Evolutionary conservation across 148 eudicot species (phyloP).

Genomic region (Dysphania ambrosioides): DNA sequence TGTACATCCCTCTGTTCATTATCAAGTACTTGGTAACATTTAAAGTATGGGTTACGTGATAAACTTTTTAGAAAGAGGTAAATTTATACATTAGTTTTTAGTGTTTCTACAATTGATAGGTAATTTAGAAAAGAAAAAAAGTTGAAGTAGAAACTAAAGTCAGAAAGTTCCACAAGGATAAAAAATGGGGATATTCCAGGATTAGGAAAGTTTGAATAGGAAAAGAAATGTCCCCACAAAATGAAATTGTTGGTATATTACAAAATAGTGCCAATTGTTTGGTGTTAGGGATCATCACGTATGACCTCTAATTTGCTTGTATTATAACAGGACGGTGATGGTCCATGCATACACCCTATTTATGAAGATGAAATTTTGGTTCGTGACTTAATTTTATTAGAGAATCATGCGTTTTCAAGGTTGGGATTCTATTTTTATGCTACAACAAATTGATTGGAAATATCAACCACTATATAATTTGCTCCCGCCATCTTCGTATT

Average conservation of each 20-base stretch:
- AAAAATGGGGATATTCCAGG: constrained; percentile 20
- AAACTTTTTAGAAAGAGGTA: too few species aligned
- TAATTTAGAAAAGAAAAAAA: not conserved
- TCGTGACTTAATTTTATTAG: not conserved
- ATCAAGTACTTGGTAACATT: too few species aligned
- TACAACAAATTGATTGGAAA: not conserved
- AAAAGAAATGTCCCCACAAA: constrained; percentile 4
- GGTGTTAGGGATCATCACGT: not conserved
- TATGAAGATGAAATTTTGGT: not conserved
- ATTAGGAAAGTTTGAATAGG: not conserved
- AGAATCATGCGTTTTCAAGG: too few species aligned
- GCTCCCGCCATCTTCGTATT: too few species aligned
- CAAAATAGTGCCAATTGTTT: constrained; percentile 13
- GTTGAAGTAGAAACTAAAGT: not conserved
- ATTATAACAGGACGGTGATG: not conserved
- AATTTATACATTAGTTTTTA: too few species aligned
- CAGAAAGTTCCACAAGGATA: not conserved
- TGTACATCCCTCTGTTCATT: too few species aligned
- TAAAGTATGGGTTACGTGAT: too few species aligned
- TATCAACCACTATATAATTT: too few species aligned
- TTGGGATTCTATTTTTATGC: not conserved
- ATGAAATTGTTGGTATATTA: not conserved
- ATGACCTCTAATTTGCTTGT: constrained; percentile 23
- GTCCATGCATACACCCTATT: not conserved
- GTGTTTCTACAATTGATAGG: too few species aligned